These are phyloP conservation scores for Soucietia sequanensis DNA, from an alignment of 805 yeast genomes.

Conservation along the genomic window DNA sequence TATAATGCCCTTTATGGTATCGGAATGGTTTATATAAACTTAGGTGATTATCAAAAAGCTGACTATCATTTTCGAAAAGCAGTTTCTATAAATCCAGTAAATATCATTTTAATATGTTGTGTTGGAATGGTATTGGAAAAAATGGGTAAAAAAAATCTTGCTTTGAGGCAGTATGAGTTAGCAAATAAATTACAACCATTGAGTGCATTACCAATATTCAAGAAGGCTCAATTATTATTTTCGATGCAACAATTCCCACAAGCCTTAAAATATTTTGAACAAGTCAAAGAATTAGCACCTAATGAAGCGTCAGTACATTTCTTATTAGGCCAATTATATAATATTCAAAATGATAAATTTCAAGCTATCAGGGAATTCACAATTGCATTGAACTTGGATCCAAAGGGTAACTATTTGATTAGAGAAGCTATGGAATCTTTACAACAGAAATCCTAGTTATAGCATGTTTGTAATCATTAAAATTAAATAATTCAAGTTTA, in stretches of 20 bases:
- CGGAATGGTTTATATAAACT: slow-evolving; percentile 87
- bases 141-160: slow-evolving; percentile 63
- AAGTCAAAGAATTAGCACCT: slow-evolving; percentile 74
- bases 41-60: slow-evolving; percentile 82
- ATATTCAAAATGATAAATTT: slow-evolving; percentile 66
- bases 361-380: slow-evolving; percentile 86
- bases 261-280: slow-evolving; percentile 74
- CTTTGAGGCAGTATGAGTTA: slow-evolving; percentile 75
- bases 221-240: slow-evolving; percentile 79
- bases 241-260: slow-evolving; percentile 66
- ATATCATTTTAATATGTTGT: slow-evolving; percentile 86
- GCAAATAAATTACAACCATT: slow-evolving; percentile 84
- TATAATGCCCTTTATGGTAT: slow-evolving; percentile 95
- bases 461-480: no score
- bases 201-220: slow-evolving; percentile 82
- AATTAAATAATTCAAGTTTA: no score
- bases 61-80: slow-evolving; percentile 88
- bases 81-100: slow-evolving; percentile 82
- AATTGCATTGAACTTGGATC: slow-evolving; percentile 85
- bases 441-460: no score
- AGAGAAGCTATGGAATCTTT: slow-evolving; percentile 74
- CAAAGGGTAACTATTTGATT: slow-evolving; percentile 84
- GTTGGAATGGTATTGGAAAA: slow-evolving; percentile 91
- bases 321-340: slow-evolving; percentile 82
- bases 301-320: slow-evolving; percentile 95